These are phyloP conservation scores for Fusarium anguioides DNA, from an alignment of 2,329 filamentous ascomycete species.

Conservation along the genomic window DNA sequence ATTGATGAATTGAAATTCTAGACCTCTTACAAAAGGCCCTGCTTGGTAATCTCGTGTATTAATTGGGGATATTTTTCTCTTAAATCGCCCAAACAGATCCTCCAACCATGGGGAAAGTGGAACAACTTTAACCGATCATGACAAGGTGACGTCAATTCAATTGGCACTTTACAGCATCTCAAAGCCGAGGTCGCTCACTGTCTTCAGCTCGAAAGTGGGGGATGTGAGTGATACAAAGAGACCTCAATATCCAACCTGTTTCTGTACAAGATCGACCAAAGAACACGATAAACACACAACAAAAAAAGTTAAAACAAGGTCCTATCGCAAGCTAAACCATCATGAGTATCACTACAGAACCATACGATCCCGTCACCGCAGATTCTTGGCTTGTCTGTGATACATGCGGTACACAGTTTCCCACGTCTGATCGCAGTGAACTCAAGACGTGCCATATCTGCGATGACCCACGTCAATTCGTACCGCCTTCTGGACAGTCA, in stretches of 20 bases:
- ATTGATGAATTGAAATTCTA: not conserved
- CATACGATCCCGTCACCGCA: slow-evolving; percentile 37
- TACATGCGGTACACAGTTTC: slow-evolving; percentile 76
- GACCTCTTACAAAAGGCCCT: slow-evolving; percentile 1
- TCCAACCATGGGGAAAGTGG: slow-evolving; percentile 17
- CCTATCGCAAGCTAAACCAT: slow-evolving; percentile 11
- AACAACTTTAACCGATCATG: not conserved
- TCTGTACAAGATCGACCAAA: not conserved
- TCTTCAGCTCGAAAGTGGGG: slow-evolving; percentile 4
- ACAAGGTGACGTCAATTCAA: slow-evolving; percentile 27
- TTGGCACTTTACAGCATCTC: not conserved
- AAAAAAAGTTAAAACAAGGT: not conserved
- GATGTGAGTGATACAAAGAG: slow-evolving; percentile 16
- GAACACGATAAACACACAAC: no score
- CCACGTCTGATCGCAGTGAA: slow-evolving; percentile 55
- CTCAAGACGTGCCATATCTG: slow-evolving; percentile 74
- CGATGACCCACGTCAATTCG: slow-evolving; percentile 78
- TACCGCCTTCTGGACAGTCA: slow-evolving; percentile 66
- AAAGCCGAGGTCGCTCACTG: not conserved
- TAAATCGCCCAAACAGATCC: not conserved
- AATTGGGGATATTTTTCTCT: not conserved
- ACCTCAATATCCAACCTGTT: not conserved
- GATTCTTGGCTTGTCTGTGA: slow-evolving; percentile 66
- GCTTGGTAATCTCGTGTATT: slow-evolving; percentile 13
- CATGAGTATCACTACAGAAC: slow-evolving; percentile 37